Evolutionary conservation across 768 basidiomycete species (phyloP).

Genomic region (Plicaturopsis crispa): DNA sequence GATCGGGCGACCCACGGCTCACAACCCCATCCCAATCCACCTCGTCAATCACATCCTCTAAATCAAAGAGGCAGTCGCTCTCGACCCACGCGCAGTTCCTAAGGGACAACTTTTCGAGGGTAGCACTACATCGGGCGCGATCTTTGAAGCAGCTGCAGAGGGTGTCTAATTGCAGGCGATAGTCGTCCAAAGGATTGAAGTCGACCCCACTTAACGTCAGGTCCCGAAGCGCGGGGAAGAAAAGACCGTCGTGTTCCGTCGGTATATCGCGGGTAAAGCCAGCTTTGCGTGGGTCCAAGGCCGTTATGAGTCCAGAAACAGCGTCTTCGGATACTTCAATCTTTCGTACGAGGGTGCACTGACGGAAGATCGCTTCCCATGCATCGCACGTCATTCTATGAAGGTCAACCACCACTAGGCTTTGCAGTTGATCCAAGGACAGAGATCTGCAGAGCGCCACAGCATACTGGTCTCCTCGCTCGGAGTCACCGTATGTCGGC

Average conservation of each 20-base stretch:
- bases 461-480: constrained; percentile 5
- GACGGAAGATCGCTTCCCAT: constrained; percentile 20
- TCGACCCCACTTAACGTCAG: constrained; percentile 5
- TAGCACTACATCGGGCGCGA: constrained; percentile 22
- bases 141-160: constrained; percentile 20
- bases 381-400: constrained; percentile 11
- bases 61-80: constrained; percentile 13
- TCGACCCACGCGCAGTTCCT: constrained; percentile 17
- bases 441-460: constrained; percentile 16
- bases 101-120: constrained; percentile 20
- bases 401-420: constrained; percentile 15
- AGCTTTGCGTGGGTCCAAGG: constrained; percentile 9
- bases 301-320: constrained; percentile 15
- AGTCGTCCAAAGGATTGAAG: constrained; percentile 3
- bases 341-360: constrained; percentile 17
- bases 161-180: constrained; percentile 4
- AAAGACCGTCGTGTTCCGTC: background rate
- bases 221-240: constrained; percentile 6
- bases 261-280: background rate
- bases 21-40: constrained; percentile 28
- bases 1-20: constrained; percentile 13
- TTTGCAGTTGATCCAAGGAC: constrained; percentile 16
- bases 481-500: constrained; percentile 10
- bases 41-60: constrained; percentile 21
- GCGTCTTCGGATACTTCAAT: constrained; percentile 16